A percentile compares a stretch with the other conserved stretches of the same genome.
Conservation (phyloP, 495 filamentous ascomycete species). For the Aspergillus conjunctus region DNA sequence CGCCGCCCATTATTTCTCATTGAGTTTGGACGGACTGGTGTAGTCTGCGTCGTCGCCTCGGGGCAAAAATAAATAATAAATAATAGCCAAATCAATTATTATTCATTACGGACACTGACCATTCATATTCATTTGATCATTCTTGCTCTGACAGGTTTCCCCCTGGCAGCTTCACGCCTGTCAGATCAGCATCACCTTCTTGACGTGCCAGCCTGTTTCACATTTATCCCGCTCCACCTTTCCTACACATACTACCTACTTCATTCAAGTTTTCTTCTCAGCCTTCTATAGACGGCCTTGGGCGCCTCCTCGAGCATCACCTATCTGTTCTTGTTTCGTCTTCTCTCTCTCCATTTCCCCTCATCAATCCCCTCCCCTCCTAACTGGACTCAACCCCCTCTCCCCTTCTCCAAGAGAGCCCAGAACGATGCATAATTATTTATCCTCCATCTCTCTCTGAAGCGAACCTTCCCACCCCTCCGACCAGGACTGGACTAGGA, state of each 20-base stretch:
- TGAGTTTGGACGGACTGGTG: too few relatives aligned
- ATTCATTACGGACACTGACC: not conserved
- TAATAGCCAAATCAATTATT: not conserved
- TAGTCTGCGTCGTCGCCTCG: too few relatives aligned
- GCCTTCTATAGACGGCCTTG: not conserved
- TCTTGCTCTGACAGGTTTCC: not conserved
- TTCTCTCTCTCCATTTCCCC: constrained; percentile 5
- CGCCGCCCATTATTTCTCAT: too few relatives aligned
- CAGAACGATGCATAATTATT: not conserved
- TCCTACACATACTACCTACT: not conserved
- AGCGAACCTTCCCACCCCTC: not conserved
- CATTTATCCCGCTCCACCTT: constrained; percentile 10
- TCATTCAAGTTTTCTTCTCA: not conserved
- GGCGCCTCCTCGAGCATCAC: not conserved
- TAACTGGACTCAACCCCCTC: not conserved
- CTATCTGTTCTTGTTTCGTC: not conserved
- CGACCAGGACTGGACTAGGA: not conserved
- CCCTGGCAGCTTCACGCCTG: constrained; percentile 6
- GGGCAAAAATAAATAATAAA: not conserved
- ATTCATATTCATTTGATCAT: not conserved
- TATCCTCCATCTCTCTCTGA: not conserved
- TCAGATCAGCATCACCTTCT: constrained; percentile 10
- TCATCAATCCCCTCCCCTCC: not conserved
- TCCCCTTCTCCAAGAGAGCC: constrained; percentile 6
- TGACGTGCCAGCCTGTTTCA: constrained; percentile 18